These are phyloP conservation scores for Solanum hybrid DNA, from an alignment of 305 asterid species.

Conservation along the genomic window DNA sequence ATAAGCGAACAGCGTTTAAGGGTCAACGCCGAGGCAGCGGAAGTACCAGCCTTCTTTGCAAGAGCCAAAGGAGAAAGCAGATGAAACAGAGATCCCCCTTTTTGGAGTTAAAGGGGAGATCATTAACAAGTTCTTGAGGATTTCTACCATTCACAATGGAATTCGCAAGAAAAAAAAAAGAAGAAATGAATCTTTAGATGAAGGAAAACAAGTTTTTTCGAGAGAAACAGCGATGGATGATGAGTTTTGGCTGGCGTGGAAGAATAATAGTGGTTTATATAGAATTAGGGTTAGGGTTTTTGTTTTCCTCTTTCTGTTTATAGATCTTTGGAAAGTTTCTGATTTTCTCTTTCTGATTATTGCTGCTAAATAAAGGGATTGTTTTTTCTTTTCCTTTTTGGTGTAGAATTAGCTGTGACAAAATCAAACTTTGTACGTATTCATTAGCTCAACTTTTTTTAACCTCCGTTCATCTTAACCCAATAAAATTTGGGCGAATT, in stretches of 20 bases:
- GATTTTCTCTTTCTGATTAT: background rate
- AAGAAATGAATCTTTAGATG: background rate
- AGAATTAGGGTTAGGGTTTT: background rate
- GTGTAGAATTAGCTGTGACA: background rate
- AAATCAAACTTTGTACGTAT: too few species aligned
- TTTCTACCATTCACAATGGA: slow-evolving; percentile 91
- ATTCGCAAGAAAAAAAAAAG: background rate
- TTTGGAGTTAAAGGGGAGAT: slow-evolving; percentile 57
- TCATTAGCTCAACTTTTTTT: background rate
- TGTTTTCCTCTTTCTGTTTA: background rate
- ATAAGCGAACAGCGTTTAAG: slow-evolving; percentile 18
- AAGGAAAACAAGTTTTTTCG: background rate
- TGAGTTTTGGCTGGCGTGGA: background rate
- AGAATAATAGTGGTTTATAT: background rate
- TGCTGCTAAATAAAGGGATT: background rate
- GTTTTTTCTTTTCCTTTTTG: background rate
- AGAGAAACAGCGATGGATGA: background rate
- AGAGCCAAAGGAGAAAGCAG: slow-evolving; percentile 59
- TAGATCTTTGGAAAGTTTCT: background rate
- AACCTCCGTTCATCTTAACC: too few species aligned
- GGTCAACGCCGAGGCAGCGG: slow-evolving; percentile 93
- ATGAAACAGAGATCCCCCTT: slow-evolving; percentile 61
- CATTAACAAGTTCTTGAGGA: slow-evolving; percentile 55
- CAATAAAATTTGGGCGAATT: too few species aligned
- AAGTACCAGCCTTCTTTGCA: slow-evolving; percentile 98